Percentiles rank a stretch among this genome's conserved stretches.
Conservation (phyloP, 495 filamentous ascomycete genomes). For the Aspergillus conjunctus region DNA sequence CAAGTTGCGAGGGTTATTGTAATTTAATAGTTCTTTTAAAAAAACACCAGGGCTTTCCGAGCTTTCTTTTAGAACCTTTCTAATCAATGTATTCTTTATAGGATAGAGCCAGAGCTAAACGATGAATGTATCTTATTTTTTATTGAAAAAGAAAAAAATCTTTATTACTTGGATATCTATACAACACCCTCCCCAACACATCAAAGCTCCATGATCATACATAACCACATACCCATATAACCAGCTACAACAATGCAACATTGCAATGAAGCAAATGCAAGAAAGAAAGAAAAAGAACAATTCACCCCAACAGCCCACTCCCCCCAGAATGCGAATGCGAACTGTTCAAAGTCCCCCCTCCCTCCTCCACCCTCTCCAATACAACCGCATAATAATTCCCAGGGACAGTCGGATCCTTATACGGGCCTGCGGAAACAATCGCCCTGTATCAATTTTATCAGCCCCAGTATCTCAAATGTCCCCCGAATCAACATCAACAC, state of each 20-base stretch:
- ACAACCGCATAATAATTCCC: conserved; percentile 50
- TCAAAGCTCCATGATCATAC: too few relatives aligned
- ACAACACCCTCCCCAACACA: too few relatives aligned
- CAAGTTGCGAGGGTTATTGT: not conserved
- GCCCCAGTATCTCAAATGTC: not conserved
- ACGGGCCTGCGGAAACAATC: conserved; percentile 41
- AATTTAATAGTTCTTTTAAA: conserved; percentile 6
- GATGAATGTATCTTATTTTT: not conserved
- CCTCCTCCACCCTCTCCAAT: conserved; percentile 34
- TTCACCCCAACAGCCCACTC: not conserved
- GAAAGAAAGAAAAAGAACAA: not conserved
- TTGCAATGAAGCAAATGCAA: too few relatives aligned
- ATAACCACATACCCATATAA: too few relatives aligned
- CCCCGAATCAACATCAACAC: not conserved
- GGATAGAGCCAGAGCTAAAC: not conserved
- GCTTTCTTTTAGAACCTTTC: not conserved
- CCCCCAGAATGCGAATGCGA: not conserved
- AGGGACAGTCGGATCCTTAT: conserved; percentile 43
- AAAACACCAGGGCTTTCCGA: not conserved
- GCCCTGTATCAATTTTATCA: conserved; percentile 32
- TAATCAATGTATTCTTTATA: not conserved
- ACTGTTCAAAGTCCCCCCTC: not conserved
- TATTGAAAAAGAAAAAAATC: not conserved
- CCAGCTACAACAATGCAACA: too few relatives aligned
- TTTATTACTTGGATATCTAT: too few relatives aligned